Base-by-base conservation (phyloP, 202 grass and related monocot species). In the Panicum virgatum region DNA sequence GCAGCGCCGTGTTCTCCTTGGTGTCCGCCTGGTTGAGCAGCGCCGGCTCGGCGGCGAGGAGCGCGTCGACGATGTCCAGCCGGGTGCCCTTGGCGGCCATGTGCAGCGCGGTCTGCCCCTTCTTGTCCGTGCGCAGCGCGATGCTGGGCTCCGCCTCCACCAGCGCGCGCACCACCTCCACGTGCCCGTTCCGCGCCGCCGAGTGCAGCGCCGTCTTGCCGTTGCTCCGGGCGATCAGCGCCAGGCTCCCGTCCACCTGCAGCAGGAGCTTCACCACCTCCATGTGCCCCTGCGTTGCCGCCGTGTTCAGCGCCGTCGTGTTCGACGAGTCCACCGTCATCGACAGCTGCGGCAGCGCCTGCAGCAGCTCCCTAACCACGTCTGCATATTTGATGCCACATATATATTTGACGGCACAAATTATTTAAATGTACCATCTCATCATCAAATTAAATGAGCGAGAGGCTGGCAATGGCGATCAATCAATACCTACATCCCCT, bases 31-130 rank as follows among this genome's bases (percentile, higher is more conserved):
- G 66, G 86, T 96, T 99, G 52, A 99, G 81, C 61, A 92, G 60
- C 66, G 75, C 66, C 27, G 91, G 89, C 39, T 96, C 83, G 54
- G 48, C 80, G 45, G 76, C 82, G 62, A 99, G 80, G 62, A 99
- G 91, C 80, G 80, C 87, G 69, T 89, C 89, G 20, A 99, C 75
- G 52, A 91, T 39, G 43, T 92, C 91, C 4, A 87, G 51, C 34
- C 78, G 78, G 30, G 87, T 93, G 71, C 85, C 92, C 84, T 99
- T 99, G 61, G 84, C 91, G 44, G 96, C 96, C 96, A 99, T 99
- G 86, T 99, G 96, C n/a, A 96, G 92, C 72, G 91, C 91, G 22
- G 90, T 99, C 87, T 99, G 96, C 3, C 96, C 92, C 86, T 99
- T 99, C 89, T 96, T 99, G 87, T 99, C 92, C 18, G 76, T 89